Evolutionary conservation across 2,329 filamentous ascomycete species (phyloP).

Genomic region (Rhynchosporium graminicola): DNA sequence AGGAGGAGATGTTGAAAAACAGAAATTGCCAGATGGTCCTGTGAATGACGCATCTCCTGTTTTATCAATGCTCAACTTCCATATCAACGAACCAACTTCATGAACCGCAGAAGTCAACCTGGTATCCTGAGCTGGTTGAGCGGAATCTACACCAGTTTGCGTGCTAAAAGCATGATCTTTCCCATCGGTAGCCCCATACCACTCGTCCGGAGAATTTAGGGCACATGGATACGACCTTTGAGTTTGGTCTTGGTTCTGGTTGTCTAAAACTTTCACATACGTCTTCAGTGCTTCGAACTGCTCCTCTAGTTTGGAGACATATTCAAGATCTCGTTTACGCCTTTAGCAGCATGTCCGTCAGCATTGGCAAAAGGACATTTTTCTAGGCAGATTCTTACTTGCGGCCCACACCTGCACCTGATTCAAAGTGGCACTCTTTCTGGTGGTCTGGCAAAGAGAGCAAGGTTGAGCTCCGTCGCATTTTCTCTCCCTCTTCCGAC

Average conservation of each 20-base stretch:
- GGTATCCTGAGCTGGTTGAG: background rate
- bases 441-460: background rate
- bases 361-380: background rate
- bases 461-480: background rate
- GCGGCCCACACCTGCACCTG: background rate
- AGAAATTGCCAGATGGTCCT: conserved; percentile 1
- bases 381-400: background rate
- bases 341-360: background rate
- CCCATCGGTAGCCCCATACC: background rate
- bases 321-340: background rate
- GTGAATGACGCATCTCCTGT: background rate
- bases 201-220: background rate
- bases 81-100: background rate
- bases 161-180: background rate
- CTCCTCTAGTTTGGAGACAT: background rate
- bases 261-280: background rate
- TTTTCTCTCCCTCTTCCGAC: background rate
- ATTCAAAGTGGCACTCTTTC: background rate
- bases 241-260: background rate
- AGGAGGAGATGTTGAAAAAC: background rate
- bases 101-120: background rate
- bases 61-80: background rate
- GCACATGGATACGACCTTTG: background rate
- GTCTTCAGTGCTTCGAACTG: background rate
- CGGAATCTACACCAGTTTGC: background rate